These are phyloP conservation scores for Metschnikowia chrysomelidarum DNA, from an alignment of 805 yeast species.

Conservation along the genomic window DNA sequence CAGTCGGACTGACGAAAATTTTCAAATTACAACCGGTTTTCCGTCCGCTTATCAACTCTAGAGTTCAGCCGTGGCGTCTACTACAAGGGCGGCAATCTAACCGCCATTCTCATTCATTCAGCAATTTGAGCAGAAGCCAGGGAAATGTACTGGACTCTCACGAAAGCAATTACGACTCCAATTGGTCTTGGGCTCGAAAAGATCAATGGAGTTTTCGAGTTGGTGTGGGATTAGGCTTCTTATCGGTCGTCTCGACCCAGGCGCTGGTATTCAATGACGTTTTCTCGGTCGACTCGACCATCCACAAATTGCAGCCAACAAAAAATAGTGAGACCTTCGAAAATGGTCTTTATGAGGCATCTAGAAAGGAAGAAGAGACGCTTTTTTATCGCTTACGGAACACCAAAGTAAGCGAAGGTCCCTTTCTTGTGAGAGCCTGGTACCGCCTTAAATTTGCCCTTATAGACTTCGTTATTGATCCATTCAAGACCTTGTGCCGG, in stretches of 20 bases:
- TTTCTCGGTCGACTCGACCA: constrained; percentile 13
- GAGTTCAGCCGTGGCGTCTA: too few relatives aligned
- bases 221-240: constrained; percentile 12
- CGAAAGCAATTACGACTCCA: background rate
- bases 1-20: too few relatives aligned
- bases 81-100: too few relatives aligned
- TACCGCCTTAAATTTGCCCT: constrained; percentile 43
- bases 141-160: too few relatives aligned
- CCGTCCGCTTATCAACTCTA: too few relatives aligned
- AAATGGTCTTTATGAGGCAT: constrained; percentile 58
- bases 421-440: constrained; percentile 27
- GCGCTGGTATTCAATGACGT: constrained; percentile 10
- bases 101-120: background rate
- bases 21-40: too few relatives aligned
- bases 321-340: constrained; percentile 64
- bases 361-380: constrained; percentile 52
- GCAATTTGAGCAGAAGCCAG: too few relatives aligned
- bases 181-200: background rate
- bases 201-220: background rate
- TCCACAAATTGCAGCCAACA: constrained; percentile 45
- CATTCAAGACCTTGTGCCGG: constrained; percentile 63
- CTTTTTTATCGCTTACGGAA: constrained; percentile 36
- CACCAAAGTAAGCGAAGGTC: constrained; percentile 20
- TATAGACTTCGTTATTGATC: constrained; percentile 62
- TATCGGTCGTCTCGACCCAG: constrained; percentile 6